Percentiles rank a stretch among this genome's conserved stretches.
Evolutionary conservation across 2,329 filamentous ascomycete species (phyloP).

Genomic region (Aspergillus flavus): DNA sequence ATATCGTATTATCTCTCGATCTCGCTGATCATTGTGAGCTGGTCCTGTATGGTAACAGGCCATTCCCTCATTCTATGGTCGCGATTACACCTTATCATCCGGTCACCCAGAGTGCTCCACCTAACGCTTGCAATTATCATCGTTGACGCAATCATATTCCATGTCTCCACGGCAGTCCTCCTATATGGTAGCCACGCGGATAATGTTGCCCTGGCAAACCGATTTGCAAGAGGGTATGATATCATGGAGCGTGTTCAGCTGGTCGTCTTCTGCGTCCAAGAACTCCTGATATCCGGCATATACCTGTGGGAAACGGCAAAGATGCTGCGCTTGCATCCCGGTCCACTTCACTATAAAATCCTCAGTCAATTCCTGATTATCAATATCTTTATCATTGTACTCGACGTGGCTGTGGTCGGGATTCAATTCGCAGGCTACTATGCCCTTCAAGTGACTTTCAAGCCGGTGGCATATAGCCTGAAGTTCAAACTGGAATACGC

Average conservation of each 20-base stretch:
- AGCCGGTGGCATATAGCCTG: constrained; percentile 49
- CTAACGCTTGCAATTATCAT: constrained; percentile 60
- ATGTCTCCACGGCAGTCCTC: constrained; percentile 56
- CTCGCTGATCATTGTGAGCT: constrained; percentile 52
- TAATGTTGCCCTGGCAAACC: neutral
- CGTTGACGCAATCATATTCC: constrained; percentile 54
- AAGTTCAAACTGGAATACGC: constrained; percentile 51
- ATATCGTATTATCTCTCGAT: constrained; percentile 34
- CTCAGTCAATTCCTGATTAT: constrained; percentile 52
- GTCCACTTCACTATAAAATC: constrained; percentile 34
- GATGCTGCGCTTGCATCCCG: constrained; percentile 37
- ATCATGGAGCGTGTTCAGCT: constrained; percentile 46
- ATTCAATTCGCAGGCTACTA: constrained; percentile 46
- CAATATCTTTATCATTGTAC: constrained; percentile 49
- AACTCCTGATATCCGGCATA: constrained; percentile 47
- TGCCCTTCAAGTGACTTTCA: constrained; percentile 47
- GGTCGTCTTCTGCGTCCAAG: constrained; percentile 45
- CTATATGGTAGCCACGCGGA: constrained; percentile 45
- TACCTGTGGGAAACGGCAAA: constrained; percentile 56
- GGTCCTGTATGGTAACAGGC: constrained; percentile 62
- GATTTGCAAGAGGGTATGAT: constrained; percentile 37
- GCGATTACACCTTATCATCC: constrained; percentile 60
- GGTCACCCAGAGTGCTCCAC: constrained; percentile 49
- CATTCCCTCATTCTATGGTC: constrained; percentile 65
- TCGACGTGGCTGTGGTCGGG: constrained; percentile 46